Evolutionary conservation across 108 stramenopile species (phyloP).

Genomic region (Parmales sp.): DNA sequence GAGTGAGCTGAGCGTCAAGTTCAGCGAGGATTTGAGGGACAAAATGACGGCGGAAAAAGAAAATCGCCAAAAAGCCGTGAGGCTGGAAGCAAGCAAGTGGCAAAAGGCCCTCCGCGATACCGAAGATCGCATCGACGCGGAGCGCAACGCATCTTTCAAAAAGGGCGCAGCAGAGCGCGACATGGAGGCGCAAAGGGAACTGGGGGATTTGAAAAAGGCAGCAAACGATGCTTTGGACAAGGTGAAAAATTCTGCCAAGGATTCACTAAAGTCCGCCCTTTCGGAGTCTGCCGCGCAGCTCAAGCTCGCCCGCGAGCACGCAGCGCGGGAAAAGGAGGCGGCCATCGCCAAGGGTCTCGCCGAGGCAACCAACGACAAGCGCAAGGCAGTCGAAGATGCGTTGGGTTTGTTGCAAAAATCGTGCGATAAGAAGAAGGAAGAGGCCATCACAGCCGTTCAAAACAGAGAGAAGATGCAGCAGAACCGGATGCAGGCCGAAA

Average conservation of each 20-base stretch:
- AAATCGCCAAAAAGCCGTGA: background rate
- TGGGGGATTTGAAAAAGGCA: background rate
- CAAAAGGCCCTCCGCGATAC: slow-evolving; percentile 1
- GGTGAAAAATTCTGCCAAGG: background rate
- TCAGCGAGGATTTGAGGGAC: background rate
- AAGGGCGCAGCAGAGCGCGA: slow-evolving; percentile 9
- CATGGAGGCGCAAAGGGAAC: background rate
- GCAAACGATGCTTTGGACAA: slow-evolving; percentile 5
- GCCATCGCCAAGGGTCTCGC: slow-evolving; percentile 1
- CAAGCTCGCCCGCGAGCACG: slow-evolving; percentile 10
- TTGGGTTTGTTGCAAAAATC: background rate
- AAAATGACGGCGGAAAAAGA: background rate
- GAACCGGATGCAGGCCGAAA: slow-evolving; percentile 5
- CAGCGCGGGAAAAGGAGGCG: slow-evolving; percentile 15
- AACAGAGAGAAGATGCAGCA: background rate
- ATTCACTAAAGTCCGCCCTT: background rate
- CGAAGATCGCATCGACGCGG: slow-evolving; percentile 9
- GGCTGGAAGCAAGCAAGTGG: slow-evolving; percentile 9
- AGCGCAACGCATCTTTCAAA: slow-evolving; percentile 7
- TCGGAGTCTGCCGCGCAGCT: slow-evolving; percentile 2
- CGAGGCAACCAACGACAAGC: slow-evolving; percentile 3
- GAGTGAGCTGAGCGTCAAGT: background rate
- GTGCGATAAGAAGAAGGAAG: background rate
- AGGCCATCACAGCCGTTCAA: background rate
- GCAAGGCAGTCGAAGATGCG: slow-evolving; percentile 4